Base-by-base conservation (phyloP, 2,329 filamentous ascomycete genomes). In the Orbilia blumenaviensis region DNA sequence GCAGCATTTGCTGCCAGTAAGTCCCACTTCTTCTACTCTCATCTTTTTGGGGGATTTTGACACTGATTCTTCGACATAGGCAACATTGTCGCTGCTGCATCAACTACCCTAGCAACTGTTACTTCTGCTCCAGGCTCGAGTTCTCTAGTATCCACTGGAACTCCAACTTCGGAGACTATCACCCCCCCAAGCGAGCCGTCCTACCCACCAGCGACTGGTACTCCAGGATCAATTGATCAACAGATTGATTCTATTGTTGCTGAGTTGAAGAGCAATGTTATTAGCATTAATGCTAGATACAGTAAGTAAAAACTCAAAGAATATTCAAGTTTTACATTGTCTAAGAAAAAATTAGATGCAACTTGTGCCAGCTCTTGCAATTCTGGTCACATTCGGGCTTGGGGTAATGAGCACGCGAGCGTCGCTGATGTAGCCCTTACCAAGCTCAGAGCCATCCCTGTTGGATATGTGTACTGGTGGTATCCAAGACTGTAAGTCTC, bases 381-480 rank as follows among this genome's bases (percentile, higher is more conserved):
- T 50, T 44, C 42, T 16, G 32, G 36, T n/a, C 63, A 67, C 16
- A 75, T 75, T 21, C 71, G 68, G 27, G 71, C 71, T 29, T 75
- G 71, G 71, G 71, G 71, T 42, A 56, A 75, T 23, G 71, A 75
- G 41, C 71, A 75, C 12, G 71, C 71, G 7, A 67, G 56, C 32
- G 71, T 50, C 10, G 71, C 63, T n/a, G 54, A 75, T 21, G 34
- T 56, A 10, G 63, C 63, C 16, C 27, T 68, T 8, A 32, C 38
- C 10, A 56, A 46, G 29, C 56, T 75, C 27, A 42, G 62, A 18
- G 27, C 36, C 14, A 29, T 75, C 34, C 71, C 71, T 16, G 63
- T 52, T n/a, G 54, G 62, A 7, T 75, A 67, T 14, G n/a, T 75
- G 3, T 75, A 75, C 46, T 75, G 71, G 71, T 75, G 71, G 71